A percentile compares a stretch with the other conserved stretches of the same genome.
Conservation (phyloP, 805 yeast species). For the Nakazawaea laoshanensis region DNA sequence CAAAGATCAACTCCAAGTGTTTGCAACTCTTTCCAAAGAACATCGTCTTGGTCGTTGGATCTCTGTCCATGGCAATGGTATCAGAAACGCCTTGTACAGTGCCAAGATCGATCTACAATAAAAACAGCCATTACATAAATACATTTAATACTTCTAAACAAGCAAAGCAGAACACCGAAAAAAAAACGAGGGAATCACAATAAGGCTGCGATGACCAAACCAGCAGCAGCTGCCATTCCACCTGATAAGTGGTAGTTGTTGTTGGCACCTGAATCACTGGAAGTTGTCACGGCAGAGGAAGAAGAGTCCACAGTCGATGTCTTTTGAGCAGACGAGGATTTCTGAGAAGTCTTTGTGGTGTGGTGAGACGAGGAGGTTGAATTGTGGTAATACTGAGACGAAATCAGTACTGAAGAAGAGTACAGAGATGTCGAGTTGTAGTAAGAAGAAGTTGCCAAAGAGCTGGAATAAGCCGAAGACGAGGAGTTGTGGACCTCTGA, state of each 20-base stretch:
- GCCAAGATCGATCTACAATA: conserved; percentile 30
- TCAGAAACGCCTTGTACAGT: conserved; percentile 66
- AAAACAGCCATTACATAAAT: conserved; percentile 18
- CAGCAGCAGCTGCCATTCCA: conserved; percentile 24
- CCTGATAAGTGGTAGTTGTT: conserved; percentile 25
- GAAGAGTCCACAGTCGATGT: conserved; percentile 16
- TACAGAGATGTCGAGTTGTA: conserved; percentile 10
- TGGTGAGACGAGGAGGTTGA: conserved; percentile 11
- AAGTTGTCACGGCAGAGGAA: conserved; percentile 14
- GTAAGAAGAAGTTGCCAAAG: conserved; percentile 11
- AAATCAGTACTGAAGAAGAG: conserved; percentile 10
- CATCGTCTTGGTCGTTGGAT: conserved; percentile 88
- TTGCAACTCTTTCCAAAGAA: conserved; percentile 73
- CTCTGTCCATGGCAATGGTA: conserved; percentile 42
- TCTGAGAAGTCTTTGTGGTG: not conserved
- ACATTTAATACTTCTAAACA: conserved; percentile 3
- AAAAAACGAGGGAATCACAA: conserved; percentile 15
- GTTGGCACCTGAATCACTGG: conserved; percentile 24
- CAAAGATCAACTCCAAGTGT: conserved; percentile 42
- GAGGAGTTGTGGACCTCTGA: conserved; percentile 25
- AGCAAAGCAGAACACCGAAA: not conserved
- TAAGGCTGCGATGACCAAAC: conserved; percentile 27
- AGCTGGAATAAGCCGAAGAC: conserved; percentile 16
- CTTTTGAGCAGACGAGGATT: conserved; percentile 11
- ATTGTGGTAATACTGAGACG: conserved; percentile 8